Conservation (phyloP, 306 rosid species). For the Astragalus glycyphyllos region DNA sequence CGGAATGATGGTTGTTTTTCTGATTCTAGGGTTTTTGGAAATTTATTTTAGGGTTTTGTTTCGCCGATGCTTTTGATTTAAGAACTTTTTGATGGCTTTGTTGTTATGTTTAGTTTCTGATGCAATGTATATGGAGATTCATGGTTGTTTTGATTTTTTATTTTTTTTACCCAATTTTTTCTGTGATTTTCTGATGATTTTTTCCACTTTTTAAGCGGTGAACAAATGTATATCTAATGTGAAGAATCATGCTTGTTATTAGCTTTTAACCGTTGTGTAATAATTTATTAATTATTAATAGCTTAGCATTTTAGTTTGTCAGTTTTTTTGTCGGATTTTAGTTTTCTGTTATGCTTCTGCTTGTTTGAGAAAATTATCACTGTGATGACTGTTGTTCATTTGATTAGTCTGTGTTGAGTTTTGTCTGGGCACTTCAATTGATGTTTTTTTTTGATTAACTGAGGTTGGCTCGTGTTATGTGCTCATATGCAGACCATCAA, state of each 20-base stretch:
- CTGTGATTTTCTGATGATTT: no score
- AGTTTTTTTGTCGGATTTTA: not conserved
- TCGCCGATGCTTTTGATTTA: not conserved
- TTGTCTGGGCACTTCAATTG: not conserved
- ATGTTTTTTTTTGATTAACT: not conserved
- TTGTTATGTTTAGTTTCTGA: conserved; percentile 20
- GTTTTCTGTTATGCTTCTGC: not conserved
- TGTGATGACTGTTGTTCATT: not conserved
- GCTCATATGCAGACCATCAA: not conserved
- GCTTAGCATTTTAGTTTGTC: not conserved
- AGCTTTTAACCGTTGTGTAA: not conserved
- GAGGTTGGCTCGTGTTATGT: not conserved
- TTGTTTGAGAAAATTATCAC: no score
- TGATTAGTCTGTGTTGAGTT: not conserved
- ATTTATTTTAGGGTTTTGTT: not conserved
- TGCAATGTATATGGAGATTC: conserved; percentile 23
- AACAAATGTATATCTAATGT: no score
- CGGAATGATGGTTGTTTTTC: not conserved
- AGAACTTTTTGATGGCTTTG: not conserved
- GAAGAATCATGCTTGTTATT: not conserved
- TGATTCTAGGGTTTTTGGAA: not conserved
- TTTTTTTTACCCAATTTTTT: not conserved
- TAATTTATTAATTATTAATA: no score
- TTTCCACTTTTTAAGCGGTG: not conserved
- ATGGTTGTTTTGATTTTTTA: not conserved